Percentiles rank a stretch among this genome's conserved stretches.
Conservation (phyloP, 148 eudicot genomes). For the Rhododendron griersonianum region DNA sequence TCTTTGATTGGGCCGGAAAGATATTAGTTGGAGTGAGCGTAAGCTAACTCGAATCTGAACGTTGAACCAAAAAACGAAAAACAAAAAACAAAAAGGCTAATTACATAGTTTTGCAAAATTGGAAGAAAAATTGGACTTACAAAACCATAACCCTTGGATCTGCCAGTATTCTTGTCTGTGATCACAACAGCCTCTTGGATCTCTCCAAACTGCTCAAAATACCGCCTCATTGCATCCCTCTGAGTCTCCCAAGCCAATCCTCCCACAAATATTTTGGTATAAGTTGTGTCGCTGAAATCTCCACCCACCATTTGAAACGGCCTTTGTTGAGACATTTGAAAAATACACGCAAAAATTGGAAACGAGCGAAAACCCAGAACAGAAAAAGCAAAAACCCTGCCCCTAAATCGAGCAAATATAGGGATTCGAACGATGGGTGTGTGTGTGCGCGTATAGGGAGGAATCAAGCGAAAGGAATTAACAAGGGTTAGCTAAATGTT, state of each 20-base stretch:
- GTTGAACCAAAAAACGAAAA: too few species aligned
- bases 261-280: constrained; percentile 37
- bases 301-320: constrained; percentile 5
- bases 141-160: constrained; percentile 42
- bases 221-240: constrained; percentile 20
- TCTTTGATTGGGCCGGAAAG: too few species aligned
- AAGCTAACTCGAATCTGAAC: not conserved
- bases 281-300: constrained; percentile 32
- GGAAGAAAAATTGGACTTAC: constrained; percentile 9
- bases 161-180: constrained; percentile 27
- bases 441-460: not conserved
- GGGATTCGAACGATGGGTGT: not conserved
- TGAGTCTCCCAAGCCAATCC: constrained; percentile 37
- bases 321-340: constrained; percentile 10
- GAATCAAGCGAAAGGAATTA: not conserved
- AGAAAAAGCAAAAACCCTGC: not conserved
- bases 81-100: too few species aligned
- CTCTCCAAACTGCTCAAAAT: constrained; percentile 35
- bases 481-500: not conserved
- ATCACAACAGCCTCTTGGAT: constrained; percentile 38
- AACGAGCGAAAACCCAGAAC: not conserved
- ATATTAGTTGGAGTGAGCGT: not conserved
- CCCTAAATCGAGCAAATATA: not conserved
- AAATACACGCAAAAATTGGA: not conserved
- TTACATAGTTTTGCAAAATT: not conserved